A percentile compares a stretch with the other conserved stretches of the same genome.
These are phyloP conservation scores for Euphorbia lathyris DNA, from an alignment of 345 rosid species.

Conservation along the genomic window DNA sequence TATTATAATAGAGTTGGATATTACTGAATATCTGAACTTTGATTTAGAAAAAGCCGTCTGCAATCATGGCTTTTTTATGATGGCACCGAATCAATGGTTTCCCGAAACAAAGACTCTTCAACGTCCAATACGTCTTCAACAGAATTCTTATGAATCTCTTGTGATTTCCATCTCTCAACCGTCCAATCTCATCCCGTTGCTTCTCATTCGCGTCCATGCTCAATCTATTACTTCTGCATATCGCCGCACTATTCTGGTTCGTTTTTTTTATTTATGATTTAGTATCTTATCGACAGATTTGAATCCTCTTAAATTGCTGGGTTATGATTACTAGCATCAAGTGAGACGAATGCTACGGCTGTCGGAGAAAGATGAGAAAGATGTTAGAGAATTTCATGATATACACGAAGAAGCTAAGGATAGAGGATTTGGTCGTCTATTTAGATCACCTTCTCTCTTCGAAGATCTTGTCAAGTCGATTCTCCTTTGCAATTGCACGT, in stretches of 20 bases:
- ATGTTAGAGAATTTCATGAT: too few species aligned
- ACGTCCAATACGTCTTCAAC: constrained; percentile 31
- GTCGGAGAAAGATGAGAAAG: constrained; percentile 16
- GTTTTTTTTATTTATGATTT: too few species aligned
- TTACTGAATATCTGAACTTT: not conserved
- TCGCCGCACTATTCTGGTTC: constrained; percentile 23
- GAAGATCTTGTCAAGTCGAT: too few species aligned
- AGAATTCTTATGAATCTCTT: not conserved
- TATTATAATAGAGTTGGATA: too few species aligned
- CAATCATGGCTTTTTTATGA: constrained; percentile 58
- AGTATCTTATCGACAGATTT: too few species aligned
- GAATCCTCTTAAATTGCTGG: too few species aligned
- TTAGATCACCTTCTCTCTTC: too few species aligned
- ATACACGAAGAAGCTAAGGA: too few species aligned
- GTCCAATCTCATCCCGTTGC: not conserved
- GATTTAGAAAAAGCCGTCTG: constrained; percentile 42
- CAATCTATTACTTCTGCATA: constrained; percentile 15
- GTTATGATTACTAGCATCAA: constrained; percentile 13
- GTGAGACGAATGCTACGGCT: constrained; percentile 45
- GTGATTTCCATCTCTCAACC: constrained; percentile 35
- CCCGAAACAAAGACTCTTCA: too few species aligned
- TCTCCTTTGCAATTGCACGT: too few species aligned
- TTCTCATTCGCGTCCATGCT: constrained; percentile 20
- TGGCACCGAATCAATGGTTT: constrained; percentile 48
- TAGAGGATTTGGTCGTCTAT: too few species aligned